Conservation (phyloP, 2,329 filamentous ascomycete genomes). For the Aspergillus costaricaensis region DNA sequence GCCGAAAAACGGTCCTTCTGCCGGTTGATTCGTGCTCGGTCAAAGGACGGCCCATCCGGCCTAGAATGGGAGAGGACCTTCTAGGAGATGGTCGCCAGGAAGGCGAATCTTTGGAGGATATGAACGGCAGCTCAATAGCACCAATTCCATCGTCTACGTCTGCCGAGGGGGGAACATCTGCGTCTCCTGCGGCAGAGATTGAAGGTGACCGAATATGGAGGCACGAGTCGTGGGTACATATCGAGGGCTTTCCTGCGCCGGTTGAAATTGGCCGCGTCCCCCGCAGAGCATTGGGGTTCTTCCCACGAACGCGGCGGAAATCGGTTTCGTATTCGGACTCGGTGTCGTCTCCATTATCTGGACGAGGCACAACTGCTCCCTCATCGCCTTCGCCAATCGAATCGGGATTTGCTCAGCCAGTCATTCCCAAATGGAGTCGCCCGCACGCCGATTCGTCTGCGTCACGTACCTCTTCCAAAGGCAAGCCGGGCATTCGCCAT, state of each 20-base stretch:
- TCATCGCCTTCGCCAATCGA: slow-evolving; percentile 31
- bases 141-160: slow-evolving; percentile 21
- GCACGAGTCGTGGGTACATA: slow-evolving; percentile 84
- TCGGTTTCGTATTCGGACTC: slow-evolving; percentile 66
- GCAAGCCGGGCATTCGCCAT: slow-evolving; percentile 42
- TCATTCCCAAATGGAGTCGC: slow-evolving; percentile 30
- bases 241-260: slow-evolving; percentile 70
- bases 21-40: slow-evolving; percentile 88
- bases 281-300: slow-evolving; percentile 80
- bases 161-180: slow-evolving; percentile 13
- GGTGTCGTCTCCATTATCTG: slow-evolving; percentile 41
- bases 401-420: slow-evolving; percentile 26
- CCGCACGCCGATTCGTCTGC: slow-evolving; percentile 31
- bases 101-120: slow-evolving; percentile 32
- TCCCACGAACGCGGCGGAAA: slow-evolving; percentile 88
- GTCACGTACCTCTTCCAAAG: slow-evolving; percentile 28
- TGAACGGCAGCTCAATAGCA: slow-evolving; percentile 37
- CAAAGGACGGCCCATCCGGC: slow-evolving; percentile 65
- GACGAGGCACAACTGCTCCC: slow-evolving; percentile 32
- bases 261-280: slow-evolving; percentile 86
- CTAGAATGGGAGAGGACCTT: slow-evolving; percentile 32
- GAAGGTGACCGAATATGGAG: slow-evolving; percentile 73
- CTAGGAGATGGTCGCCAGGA: slow-evolving; percentile 25
- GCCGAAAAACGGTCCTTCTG: slow-evolving; percentile 75
- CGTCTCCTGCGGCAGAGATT: slow-evolving; percentile 34